phyloP scores from a whole-genome alignment of 2,329 filamentous ascomycete genomes.

The Ascosphaera pollenicola region DNA sequence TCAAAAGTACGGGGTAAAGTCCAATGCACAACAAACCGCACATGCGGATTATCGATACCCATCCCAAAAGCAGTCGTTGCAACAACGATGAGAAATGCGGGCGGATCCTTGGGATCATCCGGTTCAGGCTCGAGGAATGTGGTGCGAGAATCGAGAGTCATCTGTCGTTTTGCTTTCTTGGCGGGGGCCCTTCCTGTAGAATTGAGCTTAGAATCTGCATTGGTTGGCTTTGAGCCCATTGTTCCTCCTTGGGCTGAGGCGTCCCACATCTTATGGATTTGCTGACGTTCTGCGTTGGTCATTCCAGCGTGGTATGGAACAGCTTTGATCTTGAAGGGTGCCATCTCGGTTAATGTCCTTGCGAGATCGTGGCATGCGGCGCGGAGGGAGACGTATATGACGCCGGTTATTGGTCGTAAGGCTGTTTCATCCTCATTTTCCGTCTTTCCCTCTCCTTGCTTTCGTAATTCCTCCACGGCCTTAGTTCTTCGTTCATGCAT shows the following conservation, averaged over 20 bases:
- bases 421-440: conserved; percentile 11
- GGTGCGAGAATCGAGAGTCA: too few species aligned
- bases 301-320: conserved; percentile 32
- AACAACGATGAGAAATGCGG: conserved; percentile 41
- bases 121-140: too few species aligned
- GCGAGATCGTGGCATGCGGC: conserved; percentile 20
- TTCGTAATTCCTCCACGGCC: conserved; percentile 13
- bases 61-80: conserved; percentile 94
- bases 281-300: conserved; percentile 50
- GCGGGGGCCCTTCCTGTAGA: neutral
- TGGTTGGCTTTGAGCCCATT: too few species aligned
- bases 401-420: conserved; percentile 17
- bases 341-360: conserved; percentile 11
- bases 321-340: conserved; percentile 16
- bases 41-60: conserved; percentile 91
- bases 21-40: conserved; percentile 91
- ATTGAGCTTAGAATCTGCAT: too few species aligned
- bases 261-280: conserved; percentile 24
- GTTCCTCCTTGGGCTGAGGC: neutral
- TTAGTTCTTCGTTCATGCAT: conserved; percentile 47
- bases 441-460: conserved; percentile 2
- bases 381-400: conserved; percentile 24
- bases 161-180: too few species aligned
- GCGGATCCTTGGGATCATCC: conserved; percentile 3
- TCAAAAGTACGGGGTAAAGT: conserved; percentile 85